Conservation (phyloP, 352 stramenopile genomes). For the Globisporangium echinulatum region DNA sequence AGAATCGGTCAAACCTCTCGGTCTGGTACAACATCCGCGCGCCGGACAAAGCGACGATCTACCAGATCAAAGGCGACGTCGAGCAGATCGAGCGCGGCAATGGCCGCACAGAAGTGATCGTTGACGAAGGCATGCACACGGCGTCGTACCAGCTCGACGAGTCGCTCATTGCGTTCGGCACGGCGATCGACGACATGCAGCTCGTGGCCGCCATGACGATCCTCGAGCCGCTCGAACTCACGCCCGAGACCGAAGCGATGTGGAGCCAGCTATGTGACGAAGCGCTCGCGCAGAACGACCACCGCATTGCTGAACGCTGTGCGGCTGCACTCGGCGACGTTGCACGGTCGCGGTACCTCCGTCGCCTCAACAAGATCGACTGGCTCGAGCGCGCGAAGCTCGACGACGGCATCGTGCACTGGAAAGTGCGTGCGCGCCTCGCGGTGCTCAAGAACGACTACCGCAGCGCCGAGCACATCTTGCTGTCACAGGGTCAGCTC, state of each 20-base stretch:
- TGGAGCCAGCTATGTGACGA: constrained; percentile 89
- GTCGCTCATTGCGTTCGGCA: constrained; percentile 91
- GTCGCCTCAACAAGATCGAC: constrained; percentile 89
- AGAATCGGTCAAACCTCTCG: constrained; percentile 88
- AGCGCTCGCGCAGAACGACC: constrained; percentile 81
- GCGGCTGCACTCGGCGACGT: constrained; percentile 90
- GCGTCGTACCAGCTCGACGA: constrained; percentile 91
- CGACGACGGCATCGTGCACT: constrained; percentile 74
- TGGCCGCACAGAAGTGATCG: constrained; percentile 91
- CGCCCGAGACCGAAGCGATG: constrained; percentile 90
- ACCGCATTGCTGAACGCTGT: constrained; percentile 88
- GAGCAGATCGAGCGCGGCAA: constrained; percentile 92
- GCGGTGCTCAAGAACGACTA: constrained; percentile 89
- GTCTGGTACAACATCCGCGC: constrained; percentile 96
- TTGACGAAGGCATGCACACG: constrained; percentile 93
- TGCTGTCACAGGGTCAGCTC: constrained; percentile 88
- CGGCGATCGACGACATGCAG: constrained; percentile 90
- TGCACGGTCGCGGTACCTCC: constrained; percentile 79
- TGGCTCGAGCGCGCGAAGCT: constrained; percentile 73
- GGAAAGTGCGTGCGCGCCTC: constrained; percentile 79
- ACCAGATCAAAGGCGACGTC: constrained; percentile 93
- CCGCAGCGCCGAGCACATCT: constrained; percentile 84
- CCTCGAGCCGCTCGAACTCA: constrained; percentile 88
- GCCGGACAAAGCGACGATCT: constrained; percentile 91
- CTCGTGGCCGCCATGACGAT: constrained; percentile 91